Conservation (phyloP, 2,329 filamentous ascomycete genomes). For the Monilinia laxa region DNA sequence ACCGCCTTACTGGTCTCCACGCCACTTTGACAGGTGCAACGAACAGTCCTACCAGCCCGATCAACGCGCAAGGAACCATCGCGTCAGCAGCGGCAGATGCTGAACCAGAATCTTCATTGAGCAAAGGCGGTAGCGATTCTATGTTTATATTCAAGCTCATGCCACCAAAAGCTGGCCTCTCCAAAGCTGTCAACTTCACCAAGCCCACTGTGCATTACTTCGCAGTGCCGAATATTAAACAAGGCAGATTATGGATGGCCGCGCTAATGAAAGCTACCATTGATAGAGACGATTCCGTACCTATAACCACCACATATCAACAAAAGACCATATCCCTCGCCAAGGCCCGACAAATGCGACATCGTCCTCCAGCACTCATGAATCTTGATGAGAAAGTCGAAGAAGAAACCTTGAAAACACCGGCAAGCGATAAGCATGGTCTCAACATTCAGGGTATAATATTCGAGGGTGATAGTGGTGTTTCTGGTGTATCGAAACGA, state of each 20-base stretch:
- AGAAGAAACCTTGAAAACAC: slow-evolving; percentile 37
- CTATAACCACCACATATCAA: slow-evolving; percentile 89
- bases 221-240: slow-evolving; percentile 84
- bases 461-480: slow-evolving; percentile 40
- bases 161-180: slow-evolving; percentile 81
- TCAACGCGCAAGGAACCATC: slow-evolving; percentile 48
- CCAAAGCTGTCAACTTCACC: slow-evolving; percentile 92
- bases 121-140: slow-evolving; percentile 53
- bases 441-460: slow-evolving; percentile 41
- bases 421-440: slow-evolving; percentile 38
- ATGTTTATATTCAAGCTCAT: slow-evolving; percentile 99
- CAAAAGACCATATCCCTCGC: slow-evolving; percentile 93
- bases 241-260: slow-evolving; percentile 96
- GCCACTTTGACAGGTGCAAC: slow-evolving; percentile 89
- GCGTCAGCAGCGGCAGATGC: slow-evolving; percentile 47
- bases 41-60: slow-evolving; percentile 55
- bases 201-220: slow-evolving; percentile 98
- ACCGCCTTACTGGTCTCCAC: slow-evolving; percentile 85
- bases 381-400: slow-evolving; percentile 54
- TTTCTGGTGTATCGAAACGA: slow-evolving; percentile 38
- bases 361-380: slow-evolving; percentile 87
- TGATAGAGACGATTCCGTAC: slow-evolving; percentile 77
- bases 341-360: slow-evolving; percentile 83
- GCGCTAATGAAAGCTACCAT: slow-evolving; percentile 99
- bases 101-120: slow-evolving; percentile 41